Evolutionary conservation across 2,329 filamentous ascomycete genomes (phyloP).

Genomic region (Colletotrichum magnum): DNA sequence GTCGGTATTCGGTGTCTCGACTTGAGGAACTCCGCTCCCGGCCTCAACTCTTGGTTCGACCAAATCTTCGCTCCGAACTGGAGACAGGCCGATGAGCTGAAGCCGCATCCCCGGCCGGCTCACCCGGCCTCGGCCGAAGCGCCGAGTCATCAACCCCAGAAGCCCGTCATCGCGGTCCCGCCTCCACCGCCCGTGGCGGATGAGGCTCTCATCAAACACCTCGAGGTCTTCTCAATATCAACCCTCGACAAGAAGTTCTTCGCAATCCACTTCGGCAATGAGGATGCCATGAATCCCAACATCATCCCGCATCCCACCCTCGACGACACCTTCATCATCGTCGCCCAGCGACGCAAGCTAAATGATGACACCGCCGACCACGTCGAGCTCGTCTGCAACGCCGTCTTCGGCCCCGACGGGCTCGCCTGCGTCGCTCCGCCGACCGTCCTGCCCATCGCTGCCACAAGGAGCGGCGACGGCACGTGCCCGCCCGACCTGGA

Average conservation of each 20-base stretch:
- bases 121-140: slow-evolving; percentile 49
- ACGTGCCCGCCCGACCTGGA: slow-evolving; percentile 61
- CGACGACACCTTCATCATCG: slow-evolving; percentile 64
- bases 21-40: slow-evolving; percentile 3
- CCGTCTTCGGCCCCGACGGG: slow-evolving; percentile 58
- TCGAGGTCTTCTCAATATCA: slow-evolving; percentile 62
- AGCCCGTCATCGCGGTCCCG: slow-evolving; percentile 6
- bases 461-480: slow-evolving; percentile 54
- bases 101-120: slow-evolving; percentile 46
- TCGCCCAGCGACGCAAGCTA: slow-evolving; percentile 60
- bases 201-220: slow-evolving; percentile 45
- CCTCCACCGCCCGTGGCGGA: not conserved
- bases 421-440: slow-evolving; percentile 60
- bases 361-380: slow-evolving; percentile 50
- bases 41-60: slow-evolving; percentile 16
- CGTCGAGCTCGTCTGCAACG: slow-evolving; percentile 65
- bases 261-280: slow-evolving; percentile 60
- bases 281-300: slow-evolving; percentile 66
- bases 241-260: slow-evolving; percentile 64
- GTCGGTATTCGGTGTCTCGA: slow-evolving; percentile 42
- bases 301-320: slow-evolving; percentile 68
- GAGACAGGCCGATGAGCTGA: slow-evolving; percentile 34
- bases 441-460: slow-evolving; percentile 59
- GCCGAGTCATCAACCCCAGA: slow-evolving; percentile 51
- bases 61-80: slow-evolving; percentile 31